Evolutionary conservation across 345 rosid genomes (phyloP).

Genomic region (Gossypium longicalyx): DNA sequence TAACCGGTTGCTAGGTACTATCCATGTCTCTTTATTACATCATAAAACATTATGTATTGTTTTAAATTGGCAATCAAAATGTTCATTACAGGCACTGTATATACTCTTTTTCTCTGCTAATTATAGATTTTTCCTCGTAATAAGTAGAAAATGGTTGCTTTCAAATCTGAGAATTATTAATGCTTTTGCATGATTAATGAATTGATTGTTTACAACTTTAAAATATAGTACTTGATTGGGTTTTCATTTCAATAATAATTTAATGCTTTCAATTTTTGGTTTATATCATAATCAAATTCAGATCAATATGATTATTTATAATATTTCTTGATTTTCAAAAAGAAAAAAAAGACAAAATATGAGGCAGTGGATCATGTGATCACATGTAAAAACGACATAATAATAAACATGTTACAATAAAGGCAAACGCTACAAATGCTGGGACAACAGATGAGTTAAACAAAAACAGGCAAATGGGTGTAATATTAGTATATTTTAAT

Average conservation of each 20-base stretch:
- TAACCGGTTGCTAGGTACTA: not conserved
- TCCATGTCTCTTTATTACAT: not conserved
- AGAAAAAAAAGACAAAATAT: not conserved
- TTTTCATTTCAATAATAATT: too few species aligned
- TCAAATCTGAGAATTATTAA: not conserved
- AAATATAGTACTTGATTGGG: not conserved
- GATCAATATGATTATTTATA: too few species aligned
- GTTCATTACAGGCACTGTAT: not conserved
- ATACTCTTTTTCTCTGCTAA: not conserved
- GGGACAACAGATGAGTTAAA: not conserved
- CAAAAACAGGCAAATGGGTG: not conserved
- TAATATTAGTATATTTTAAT: not conserved
- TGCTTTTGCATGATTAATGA: not conserved
- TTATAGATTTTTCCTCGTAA: not conserved
- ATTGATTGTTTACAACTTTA: not conserved
- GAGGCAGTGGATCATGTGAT: not conserved
- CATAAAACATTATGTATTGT: not conserved
- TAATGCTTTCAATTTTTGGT: not conserved
- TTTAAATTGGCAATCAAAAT: not conserved
- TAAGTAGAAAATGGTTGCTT: not conserved
- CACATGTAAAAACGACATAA: not conserved
- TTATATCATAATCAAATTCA: too few species aligned
- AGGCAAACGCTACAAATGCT: not conserved
- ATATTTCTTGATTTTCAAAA: too few species aligned
- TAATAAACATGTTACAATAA: not conserved